Conservation (phyloP, 2,329 filamentous ascomycete species). For the Talaromyces verruculosus region DNA sequence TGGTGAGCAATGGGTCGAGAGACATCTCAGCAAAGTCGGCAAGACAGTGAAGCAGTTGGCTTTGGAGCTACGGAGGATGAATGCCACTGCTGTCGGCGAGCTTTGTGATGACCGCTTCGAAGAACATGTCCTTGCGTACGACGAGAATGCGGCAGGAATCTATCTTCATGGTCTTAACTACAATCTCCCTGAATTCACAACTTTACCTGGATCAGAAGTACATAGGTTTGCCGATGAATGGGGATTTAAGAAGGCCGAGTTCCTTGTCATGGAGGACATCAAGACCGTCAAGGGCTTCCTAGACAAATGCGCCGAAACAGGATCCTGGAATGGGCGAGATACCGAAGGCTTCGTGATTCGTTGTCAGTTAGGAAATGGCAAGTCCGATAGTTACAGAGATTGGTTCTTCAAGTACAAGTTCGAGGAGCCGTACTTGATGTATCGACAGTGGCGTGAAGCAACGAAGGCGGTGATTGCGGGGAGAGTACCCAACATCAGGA, state of each 20-base stretch:
- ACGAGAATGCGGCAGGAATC: constrained; percentile 76
- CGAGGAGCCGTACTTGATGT: constrained; percentile 98
- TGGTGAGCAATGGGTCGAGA: constrained; percentile 78
- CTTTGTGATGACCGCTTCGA: constrained; percentile 95
- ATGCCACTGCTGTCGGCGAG: constrained; percentile 92
- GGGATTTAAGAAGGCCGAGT: constrained; percentile 89
- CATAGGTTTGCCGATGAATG: constrained; percentile 86
- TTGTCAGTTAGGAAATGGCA: constrained; percentile 65
- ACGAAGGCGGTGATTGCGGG: constrained; percentile 84
- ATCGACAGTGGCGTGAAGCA: constrained; percentile 96
- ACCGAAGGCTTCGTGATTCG: constrained; percentile 97
- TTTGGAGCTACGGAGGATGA: constrained; percentile 70
- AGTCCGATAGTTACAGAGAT: constrained; percentile 65
- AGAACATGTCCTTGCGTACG: constrained; percentile 92
- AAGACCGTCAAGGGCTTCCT: constrained; percentile 75
- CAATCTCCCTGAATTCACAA: constrained; percentile 88
- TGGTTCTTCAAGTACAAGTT: constrained; percentile 99
- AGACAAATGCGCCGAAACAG: constrained; percentile 80
- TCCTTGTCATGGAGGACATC: constrained; percentile 74
- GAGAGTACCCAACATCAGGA: constrained; percentile 73
- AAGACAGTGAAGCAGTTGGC: constrained; percentile 79
- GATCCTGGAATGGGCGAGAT: constrained; percentile 84
- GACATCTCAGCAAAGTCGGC: constrained; percentile 73
- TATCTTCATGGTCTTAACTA: constrained; percentile 96
- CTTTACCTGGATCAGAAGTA: constrained; percentile 78